These are phyloP conservation scores for Eremothecium coryli DNA, from an alignment of 1,139 yeast genomes.

Conservation along the genomic window DNA sequence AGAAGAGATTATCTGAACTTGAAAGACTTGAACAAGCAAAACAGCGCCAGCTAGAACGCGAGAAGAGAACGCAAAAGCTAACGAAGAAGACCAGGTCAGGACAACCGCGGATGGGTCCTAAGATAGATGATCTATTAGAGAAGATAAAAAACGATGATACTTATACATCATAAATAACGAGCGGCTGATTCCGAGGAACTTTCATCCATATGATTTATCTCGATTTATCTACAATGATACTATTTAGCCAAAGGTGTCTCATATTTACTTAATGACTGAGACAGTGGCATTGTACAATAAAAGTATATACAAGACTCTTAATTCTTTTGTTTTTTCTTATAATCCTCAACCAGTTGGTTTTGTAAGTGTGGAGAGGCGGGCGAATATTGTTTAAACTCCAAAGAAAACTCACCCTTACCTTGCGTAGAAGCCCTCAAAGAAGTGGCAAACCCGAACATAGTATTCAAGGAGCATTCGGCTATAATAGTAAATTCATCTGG, in stretches of 20 bases:
- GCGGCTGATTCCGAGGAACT: too few species aligned
- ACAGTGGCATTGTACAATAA: background rate
- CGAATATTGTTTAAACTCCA: conserved; percentile 88
- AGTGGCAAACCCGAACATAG: conserved; percentile 95
- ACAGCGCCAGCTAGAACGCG: conserved; percentile 33
- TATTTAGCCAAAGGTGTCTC: too few species aligned
- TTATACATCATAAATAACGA: conserved; percentile 23
- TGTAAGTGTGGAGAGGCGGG: conserved; percentile 90
- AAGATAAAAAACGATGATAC: conserved; percentile 52
- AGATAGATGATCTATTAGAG: conserved; percentile 68
- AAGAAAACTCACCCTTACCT: conserved; percentile 96
- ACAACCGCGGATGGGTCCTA: conserved; percentile 87
- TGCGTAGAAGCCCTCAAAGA: conserved; percentile 93
- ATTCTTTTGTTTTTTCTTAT: conserved; percentile 45
- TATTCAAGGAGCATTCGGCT: conserved; percentile 91
- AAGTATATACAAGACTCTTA: conserved; percentile 3
- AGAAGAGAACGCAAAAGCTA: conserved; percentile 41
- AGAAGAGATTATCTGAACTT: conserved; percentile 28
- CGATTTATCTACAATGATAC: too few species aligned
- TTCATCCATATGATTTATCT: background rate
- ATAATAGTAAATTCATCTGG: conserved; percentile 88
- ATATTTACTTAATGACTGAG: too few species aligned
- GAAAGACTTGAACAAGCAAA: conserved; percentile 27
- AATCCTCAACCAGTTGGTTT: conserved; percentile 79
- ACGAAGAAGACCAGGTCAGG: conserved; percentile 61